A percentile compares a stretch with the other conserved stretches of the same genome.
Evolutionary conservation across 495 filamentous ascomycete species (phyloP).

Genomic region (Aspergillus mulundensis): DNA sequence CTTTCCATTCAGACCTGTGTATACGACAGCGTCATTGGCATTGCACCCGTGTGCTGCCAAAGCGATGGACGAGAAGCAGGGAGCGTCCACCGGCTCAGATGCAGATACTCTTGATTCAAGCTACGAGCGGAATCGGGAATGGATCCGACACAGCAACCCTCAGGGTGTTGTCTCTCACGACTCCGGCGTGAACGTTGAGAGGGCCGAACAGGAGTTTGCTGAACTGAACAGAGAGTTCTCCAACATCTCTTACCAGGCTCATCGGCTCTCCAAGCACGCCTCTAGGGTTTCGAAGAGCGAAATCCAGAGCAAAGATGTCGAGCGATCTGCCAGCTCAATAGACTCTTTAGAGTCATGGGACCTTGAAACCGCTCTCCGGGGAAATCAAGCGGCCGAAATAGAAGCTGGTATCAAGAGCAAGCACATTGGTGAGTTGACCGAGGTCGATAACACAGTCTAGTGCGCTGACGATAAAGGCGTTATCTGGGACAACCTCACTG

Average conservation of each 20-base stretch:
- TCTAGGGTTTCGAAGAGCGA: conserved; percentile 37
- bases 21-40: neutral
- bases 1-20: neutral
- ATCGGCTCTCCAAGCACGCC: conserved; percentile 40
- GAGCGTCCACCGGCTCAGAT: conserved; percentile 20
- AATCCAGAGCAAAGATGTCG: conserved; percentile 38
- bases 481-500: conserved; percentile 72
- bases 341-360: conserved; percentile 60
- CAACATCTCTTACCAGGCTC: conserved; percentile 54
- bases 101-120: conserved; percentile 18
- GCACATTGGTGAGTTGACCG: conserved; percentile 50
- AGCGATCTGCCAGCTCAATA: conserved; percentile 45
- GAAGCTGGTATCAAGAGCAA: conserved; percentile 76
- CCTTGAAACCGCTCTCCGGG: conserved; percentile 64
- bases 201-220: conserved; percentile 73
- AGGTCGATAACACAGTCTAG: no score
- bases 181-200: conserved; percentile 61
- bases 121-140: conserved; percentile 33
- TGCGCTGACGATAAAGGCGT: conserved; percentile 50
- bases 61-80: conserved; percentile 1
- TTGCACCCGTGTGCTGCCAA: neutral
- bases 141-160: conserved; percentile 27
- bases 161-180: conserved; percentile 44
- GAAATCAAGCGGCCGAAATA: conserved; percentile 62
- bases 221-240: conserved; percentile 71